phyloP scores from a whole-genome alignment of 495 filamentous ascomycete species.

The Aspergillus avenaceus region DNA sequence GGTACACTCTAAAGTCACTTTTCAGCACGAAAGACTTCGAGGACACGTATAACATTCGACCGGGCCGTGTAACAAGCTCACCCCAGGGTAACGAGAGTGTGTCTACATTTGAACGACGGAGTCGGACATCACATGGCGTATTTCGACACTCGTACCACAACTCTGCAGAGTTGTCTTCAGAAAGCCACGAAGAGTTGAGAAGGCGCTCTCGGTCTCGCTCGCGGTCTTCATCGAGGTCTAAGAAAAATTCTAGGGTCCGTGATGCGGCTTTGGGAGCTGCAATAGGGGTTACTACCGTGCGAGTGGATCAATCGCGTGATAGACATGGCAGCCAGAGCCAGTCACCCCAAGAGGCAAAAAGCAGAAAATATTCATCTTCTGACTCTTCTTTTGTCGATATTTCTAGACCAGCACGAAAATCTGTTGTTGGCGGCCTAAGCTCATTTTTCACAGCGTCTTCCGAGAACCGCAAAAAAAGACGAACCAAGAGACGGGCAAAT shows the following conservation, averaged over 20 bases:
- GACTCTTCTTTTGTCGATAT: conserved; percentile 31
- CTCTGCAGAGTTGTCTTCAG: conserved; percentile 5
- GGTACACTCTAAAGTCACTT: conserved; percentile 52
- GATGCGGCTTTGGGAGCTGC: conserved; percentile 44
- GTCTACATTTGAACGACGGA: conserved; percentile 36
- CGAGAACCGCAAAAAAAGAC: conserved; percentile 41
- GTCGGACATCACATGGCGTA: conserved; percentile 43
- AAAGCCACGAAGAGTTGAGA: conserved; percentile 8
- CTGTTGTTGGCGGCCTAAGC: conserved; percentile 25
- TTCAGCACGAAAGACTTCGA: conserved; percentile 52
- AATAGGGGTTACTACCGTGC: conserved; percentile 38
- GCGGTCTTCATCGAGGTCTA: conserved; percentile 37
- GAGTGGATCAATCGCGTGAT: conserved; percentile 25
- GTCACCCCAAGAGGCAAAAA: conserved; percentile 25
- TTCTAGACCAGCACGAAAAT: conserved; percentile 24
- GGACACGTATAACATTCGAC: conserved; percentile 55
- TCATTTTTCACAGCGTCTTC: conserved; percentile 50
- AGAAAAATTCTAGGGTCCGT: conserved; percentile 35
- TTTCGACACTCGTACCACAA: conserved; percentile 27
- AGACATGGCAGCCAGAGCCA: conserved; percentile 25
- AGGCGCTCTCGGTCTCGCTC: conserved; percentile 40
- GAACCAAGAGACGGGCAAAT: conserved; percentile 45
- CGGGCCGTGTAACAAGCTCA: conserved; percentile 35
- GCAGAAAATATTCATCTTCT: conserved; percentile 35
- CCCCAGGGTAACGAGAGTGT: conserved; percentile 33